phyloP scores from a whole-genome alignment of 768 basidiomycete species.

The Cantharellus anzutake region DNA sequence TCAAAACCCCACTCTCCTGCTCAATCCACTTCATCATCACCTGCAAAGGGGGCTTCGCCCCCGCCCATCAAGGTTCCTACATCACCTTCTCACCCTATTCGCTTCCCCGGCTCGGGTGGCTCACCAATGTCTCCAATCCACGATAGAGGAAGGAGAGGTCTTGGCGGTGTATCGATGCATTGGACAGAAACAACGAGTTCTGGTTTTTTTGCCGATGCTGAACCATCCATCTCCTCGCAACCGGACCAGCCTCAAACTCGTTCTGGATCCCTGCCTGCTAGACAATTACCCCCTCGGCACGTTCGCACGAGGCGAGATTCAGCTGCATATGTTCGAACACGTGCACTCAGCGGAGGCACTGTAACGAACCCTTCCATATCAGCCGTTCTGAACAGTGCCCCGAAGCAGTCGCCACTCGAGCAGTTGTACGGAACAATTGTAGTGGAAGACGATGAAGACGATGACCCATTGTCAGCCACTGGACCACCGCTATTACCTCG shows the following conservation, averaged over 20 bases:
- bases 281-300: background rate
- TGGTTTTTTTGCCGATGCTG: background rate
- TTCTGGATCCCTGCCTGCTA: no score
- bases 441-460: background rate
- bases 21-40: background rate
- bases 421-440: background rate
- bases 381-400: background rate
- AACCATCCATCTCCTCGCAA: background rate
- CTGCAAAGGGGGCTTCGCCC: slow-evolving; percentile 3
- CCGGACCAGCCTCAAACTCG: no score
- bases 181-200: background rate
- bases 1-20: background rate
- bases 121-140: background rate
- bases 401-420: background rate
- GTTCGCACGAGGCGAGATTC: background rate
- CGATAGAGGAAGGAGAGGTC: background rate
- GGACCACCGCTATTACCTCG: background rate
- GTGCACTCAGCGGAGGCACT: background rate
- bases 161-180: background rate
- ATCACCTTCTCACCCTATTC: slow-evolving; percentile 12
- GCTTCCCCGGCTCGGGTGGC: background rate
- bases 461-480: background rate
- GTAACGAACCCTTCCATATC: background rate
- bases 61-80: slow-evolving; percentile 21
- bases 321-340: background rate